Percentiles rank a stretch among this genome's conserved stretches.
Conservation (phyloP, 805 yeast genomes). For the Lachancea kluyveri region DNA sequence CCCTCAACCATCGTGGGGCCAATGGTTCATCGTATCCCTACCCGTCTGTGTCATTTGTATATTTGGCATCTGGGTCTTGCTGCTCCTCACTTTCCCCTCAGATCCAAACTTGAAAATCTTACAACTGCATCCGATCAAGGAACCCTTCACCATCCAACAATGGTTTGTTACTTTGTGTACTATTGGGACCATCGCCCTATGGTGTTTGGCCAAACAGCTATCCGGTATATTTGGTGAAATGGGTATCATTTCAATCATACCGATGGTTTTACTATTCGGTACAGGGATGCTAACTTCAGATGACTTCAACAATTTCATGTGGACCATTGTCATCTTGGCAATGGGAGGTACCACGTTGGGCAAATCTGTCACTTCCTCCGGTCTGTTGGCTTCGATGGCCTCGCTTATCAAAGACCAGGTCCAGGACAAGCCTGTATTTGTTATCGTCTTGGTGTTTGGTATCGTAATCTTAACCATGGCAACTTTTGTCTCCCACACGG, state of each 20-base stretch:
- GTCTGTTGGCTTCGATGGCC: conserved; percentile 77
- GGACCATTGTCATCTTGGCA: conserved; percentile 93
- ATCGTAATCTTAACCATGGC: conserved; percentile 76
- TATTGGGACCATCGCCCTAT: conserved; percentile 64
- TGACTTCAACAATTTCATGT: conserved; percentile 90
- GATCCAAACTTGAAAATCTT: conserved; percentile 43
- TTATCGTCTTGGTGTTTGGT: conserved; percentile 75
- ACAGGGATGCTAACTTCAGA: conserved; percentile 81
- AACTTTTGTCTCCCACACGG: conserved; percentile 94
- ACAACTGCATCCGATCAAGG: conserved; percentile 47
- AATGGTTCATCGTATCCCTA: conserved; percentile 85
- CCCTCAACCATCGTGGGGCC: conserved; percentile 81
- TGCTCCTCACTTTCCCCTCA: conserved; percentile 58
- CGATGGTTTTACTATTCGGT: conserved; percentile 88
- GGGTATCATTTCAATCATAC: conserved; percentile 93
- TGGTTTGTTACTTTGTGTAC: conserved; percentile 69
- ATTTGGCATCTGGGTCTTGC: conserved; percentile 64
- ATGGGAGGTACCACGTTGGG: conserved; percentile 98
- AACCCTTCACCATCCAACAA: conserved; percentile 65
- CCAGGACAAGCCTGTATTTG: conserved; percentile 62
- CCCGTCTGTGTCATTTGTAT: conserved; percentile 70
- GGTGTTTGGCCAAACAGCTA: conserved; percentile 83
- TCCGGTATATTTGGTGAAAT: conserved; percentile 80
- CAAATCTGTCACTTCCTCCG: conserved; percentile 89
- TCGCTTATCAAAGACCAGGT: conserved; percentile 56